phyloP scores from a whole-genome alignment of 441 rosid genomes.

The Syzygium malaccense region DNA sequence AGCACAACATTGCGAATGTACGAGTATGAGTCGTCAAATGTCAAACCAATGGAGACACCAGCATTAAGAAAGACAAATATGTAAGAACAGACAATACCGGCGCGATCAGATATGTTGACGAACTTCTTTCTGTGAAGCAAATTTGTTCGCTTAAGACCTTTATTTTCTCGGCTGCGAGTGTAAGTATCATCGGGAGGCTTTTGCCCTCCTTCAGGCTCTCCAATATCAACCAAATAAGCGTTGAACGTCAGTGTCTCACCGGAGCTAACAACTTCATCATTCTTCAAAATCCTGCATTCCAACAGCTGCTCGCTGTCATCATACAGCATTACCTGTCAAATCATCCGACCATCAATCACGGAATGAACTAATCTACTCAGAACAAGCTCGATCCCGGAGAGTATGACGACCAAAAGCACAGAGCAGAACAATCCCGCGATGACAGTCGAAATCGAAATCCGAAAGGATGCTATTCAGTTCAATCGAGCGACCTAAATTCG shows the following conservation, averaged over 20 bases:
- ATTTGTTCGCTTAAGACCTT: too few species aligned
- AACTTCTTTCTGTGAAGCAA: slow-evolving; percentile 29
- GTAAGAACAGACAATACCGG: slow-evolving; percentile 28
- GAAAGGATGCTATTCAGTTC: neutral
- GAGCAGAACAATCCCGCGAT: neutral
- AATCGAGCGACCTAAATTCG: neutral
- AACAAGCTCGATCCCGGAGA: neutral
- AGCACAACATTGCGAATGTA: too few species aligned
- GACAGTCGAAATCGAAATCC: neutral
- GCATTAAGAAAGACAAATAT: too few species aligned
- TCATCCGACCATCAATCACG: neutral
- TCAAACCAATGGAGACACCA: too few species aligned
- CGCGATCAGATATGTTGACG: slow-evolving; percentile 19
- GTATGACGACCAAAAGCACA: neutral
- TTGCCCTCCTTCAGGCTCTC: neutral
- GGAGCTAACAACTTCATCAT: too few species aligned
- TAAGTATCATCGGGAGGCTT: too few species aligned
- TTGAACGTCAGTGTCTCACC: too few species aligned
- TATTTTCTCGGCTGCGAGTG: too few species aligned
- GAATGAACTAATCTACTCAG: neutral
- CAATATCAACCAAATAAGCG: too few species aligned
- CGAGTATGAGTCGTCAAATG: too few species aligned
- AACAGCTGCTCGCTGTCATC: slow-evolving; percentile 64
- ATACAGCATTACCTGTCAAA: slow-evolving; percentile 47
- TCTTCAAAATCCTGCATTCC: too few species aligned